Evolutionary conservation across 2,329 filamentous ascomycete species (phyloP), one percentile per base, ranked within the genome.

Genomic region (Pochonia chlamydosporia): DNA sequence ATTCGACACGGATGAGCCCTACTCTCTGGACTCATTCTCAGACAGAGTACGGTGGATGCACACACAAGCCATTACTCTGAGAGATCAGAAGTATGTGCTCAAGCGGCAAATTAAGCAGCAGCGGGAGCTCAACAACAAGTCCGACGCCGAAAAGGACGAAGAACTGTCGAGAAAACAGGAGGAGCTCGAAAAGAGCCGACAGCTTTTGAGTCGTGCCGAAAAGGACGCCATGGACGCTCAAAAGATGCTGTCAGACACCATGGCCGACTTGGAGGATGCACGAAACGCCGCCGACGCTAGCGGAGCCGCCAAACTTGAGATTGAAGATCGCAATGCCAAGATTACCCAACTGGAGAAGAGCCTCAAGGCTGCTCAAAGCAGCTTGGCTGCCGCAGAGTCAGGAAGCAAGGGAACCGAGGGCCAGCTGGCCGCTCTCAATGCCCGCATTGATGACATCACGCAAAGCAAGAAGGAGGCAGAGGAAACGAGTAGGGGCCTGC

Each of bases 41-140:
- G 72, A 79, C 8, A 89, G 88, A 59, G 82, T 97, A 1, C 85
- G 90, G 58, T 86, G 82, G 69, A 71, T 96, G 4, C 89, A 90
- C 60, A 75, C 76, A 35, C 86, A 89, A 49, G 80, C 89, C n/a
- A 85, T 84, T 16, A 80, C 80, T 18, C 72, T 96, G 30, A 84
- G 88, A 52, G 88, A 96, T 57, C 91, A 97, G 62, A 95, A 96
- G 63, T 81, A 82, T 42, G 91, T 96, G 20, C 76, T 97, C 8
- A 86, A 92, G 59, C 82, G 90, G 37, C 91, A 97, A 64, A 92
- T 96, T 59, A 92, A 95, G 69, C 91, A 97, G 63, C 92, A 97
- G 67, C 86, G 91, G 49, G 89, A 95, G 60, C 78, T 96, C 48
- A 95, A 95, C 68, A 90, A 78, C 70, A 91, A 91, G 60, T 90